Evolutionary conservation across 768 basidiomycete species (phyloP).

Genomic region (Trametopsis cervina): DNA sequence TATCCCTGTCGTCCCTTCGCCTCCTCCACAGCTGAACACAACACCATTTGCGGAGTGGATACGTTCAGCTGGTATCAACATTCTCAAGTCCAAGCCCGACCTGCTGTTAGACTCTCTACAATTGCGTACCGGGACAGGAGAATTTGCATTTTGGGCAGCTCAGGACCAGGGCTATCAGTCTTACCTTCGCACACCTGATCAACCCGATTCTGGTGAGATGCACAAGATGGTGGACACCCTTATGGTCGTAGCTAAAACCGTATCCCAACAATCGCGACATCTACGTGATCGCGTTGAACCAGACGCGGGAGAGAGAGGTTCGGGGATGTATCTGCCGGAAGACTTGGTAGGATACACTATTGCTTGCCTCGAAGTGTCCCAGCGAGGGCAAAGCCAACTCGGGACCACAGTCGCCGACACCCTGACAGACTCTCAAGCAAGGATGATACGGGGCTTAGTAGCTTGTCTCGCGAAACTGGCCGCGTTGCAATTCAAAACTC

Average conservation of each 20-base stretch:
- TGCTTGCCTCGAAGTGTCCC: constrained; percentile 69
- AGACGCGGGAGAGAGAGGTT: constrained; percentile 66
- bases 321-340: constrained; percentile 86
- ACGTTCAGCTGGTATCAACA: constrained; percentile 80
- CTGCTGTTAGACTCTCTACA: constrained; percentile 64
- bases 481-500: constrained; percentile 58
- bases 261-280: constrained; percentile 82
- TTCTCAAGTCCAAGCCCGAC: constrained; percentile 79
- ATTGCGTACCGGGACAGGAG: constrained; percentile 74
- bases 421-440: constrained; percentile 68
- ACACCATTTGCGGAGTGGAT: constrained; percentile 85
- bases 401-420: constrained; percentile 60
- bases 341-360: constrained; percentile 89
- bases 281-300: constrained; percentile 72
- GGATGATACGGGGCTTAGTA: constrained; percentile 73
- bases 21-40: constrained; percentile 41
- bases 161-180: constrained; percentile 67
- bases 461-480: constrained; percentile 61
- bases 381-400: constrained; percentile 54
- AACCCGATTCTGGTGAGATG: constrained; percentile 47
- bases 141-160: constrained; percentile 85
- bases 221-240: constrained; percentile 86
- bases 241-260: constrained; percentile 65
- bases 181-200: constrained; percentile 45
- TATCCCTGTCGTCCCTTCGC: constrained; percentile 62